A percentile compares a stretch with the other conserved stretches of the same genome.
phyloP scores from a whole-genome alignment of 2,329 filamentous ascomycete species.

The Sclerotinia trifoliorum region DNA sequence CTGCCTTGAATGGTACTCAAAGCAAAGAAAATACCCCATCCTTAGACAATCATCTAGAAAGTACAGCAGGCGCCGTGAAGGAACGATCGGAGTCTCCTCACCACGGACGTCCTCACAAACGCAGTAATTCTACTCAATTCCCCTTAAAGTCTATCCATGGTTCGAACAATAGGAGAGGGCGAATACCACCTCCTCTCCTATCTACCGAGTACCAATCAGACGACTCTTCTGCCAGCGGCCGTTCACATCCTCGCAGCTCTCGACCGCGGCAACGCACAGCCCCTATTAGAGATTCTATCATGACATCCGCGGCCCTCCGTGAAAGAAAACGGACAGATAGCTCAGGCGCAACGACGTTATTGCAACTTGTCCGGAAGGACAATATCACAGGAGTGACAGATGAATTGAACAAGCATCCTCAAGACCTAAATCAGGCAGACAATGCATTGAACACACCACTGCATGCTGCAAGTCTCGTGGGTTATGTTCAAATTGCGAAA shows the following conservation, averaged over 20 bases:
- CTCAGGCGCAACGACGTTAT: conserved; percentile 85
- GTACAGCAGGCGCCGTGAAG: conserved; percentile 26
- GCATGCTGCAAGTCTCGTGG: conserved; percentile 87
- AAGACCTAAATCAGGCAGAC: conserved; percentile 85
- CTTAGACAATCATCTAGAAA: conserved; percentile 26
- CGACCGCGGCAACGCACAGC: conserved; percentile 57
- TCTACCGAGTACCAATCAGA: conserved; percentile 67
- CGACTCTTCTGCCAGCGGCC: conserved; percentile 61
- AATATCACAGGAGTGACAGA: conserved; percentile 77
- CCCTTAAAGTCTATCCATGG: conserved; percentile 56
- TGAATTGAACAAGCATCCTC: conserved; percentile 68
- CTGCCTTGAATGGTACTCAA: conserved; percentile 31
- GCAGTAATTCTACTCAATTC: conserved; percentile 64
- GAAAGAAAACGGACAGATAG: conserved; percentile 86
- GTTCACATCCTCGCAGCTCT: conserved; percentile 57
- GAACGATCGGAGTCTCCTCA: conserved; percentile 58
- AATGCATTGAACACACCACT: conserved; percentile 96
- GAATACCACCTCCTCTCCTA: conserved; percentile 58
- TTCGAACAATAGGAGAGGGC: conserved; percentile 59
- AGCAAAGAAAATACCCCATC: conserved; percentile 28
- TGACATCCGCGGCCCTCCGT: conserved; percentile 66
- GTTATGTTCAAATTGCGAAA: conserved; percentile 81
- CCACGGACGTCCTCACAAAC: conserved; percentile 54
- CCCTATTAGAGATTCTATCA: conserved; percentile 57
- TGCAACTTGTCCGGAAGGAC: conserved; percentile 80